Evolutionary conservation across 2,329 filamentous ascomycete species (phyloP), one percentile per base, ranked within the genome.

Genomic region (Exophiala dermatitidis): DNA sequence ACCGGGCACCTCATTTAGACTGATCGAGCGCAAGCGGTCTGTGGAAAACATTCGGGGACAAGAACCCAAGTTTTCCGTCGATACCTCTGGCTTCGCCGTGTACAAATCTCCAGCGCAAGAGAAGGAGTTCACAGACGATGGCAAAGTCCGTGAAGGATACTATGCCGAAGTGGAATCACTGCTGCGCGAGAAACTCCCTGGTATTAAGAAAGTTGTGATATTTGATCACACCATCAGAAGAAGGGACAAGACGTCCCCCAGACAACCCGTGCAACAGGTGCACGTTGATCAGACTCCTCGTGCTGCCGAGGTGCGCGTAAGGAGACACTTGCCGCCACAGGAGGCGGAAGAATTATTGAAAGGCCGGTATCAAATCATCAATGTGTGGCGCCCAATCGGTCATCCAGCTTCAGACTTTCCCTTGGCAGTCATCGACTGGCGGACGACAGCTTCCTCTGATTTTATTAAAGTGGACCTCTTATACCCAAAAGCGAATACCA

Each of bases 141-240:
- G 62, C 0, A 72, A 75, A 8, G 76, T 86, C 5, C 74, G 81
- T 36, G 62, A 66, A 0, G 70, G 68, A 0, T 86, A 86, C 68
- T 86, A 86, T 63, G 63, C 66, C 19, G 82, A 85, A 61, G 77
- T 85, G 1, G 80, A 85, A 60, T 65, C 69, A 0, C 67, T 86
- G 1, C 69, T 86, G 1, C 73, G 74, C 8, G 67, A 73, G 30
- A 77, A 78, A 42, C 71, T 85, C 0, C 72, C 76, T 0, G 77
- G 74, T 0, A 71, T 83, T 48, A 78, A 77, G 50, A 81, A 81
- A 56, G 76, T 88, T 7, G 75, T 82, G 54, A 83, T 87, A 54
- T 88, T 88, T 65, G 84, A 88, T 67, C 84, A 88, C 66, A 87
- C 84, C 0, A 83, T 88, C 60, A 77, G 84, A 1, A 71, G 78